Base-by-base conservation (phyloP, 805 yeast genomes). In the Tanozyma kutaoensis region DNA sequence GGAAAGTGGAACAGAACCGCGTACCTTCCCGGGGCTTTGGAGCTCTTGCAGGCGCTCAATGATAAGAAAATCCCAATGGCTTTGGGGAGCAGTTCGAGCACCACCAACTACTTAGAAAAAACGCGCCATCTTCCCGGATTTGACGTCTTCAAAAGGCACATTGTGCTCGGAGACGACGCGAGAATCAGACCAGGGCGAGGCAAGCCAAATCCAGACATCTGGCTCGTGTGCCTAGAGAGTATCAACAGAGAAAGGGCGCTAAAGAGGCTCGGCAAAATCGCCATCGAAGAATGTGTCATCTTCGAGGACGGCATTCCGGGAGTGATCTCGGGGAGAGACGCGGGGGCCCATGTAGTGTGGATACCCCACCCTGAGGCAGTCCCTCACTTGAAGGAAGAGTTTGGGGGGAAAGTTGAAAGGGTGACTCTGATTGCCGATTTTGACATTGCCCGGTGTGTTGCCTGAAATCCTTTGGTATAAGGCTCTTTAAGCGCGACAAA, bases 221-320 rank as follows among this genome's bases (percentile, higher is more conserved):
- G 94, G 93, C 69, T 70, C 36, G 63, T 74, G 3, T 94, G 96
- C 24, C 63, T 91, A 33, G 69, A 61, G 12, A 65, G 76, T 10
- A 40, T 91, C 29, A 91, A 91, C 47, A 41, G 45, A 14, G 68
- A 69, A 24, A 62, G 74, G 27, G 40, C 45, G 9, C 48, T 46
- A 2, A 41, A 50, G 3, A 67, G 62, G 3, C 46, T 55, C 15
- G 58, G 48, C 2, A 55, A 54, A 20, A 77, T 88, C 33, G 42
- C 48, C 29, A 78, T 88, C 4, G 73, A 71, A 18, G 95, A 91
- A 42, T 80, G 93, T 42, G 50, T 91, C 18, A 78, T 91, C 2
- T 91, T 91, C 50, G 98, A 91, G 58, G 99, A 91, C 52, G 97
- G 95, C 3, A 60, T 85, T 24, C 86, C 95, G 1, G 99, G 99